Conservation (phyloP, 169 alveolate genomes). For the Theileria luwenshuni region DNA sequence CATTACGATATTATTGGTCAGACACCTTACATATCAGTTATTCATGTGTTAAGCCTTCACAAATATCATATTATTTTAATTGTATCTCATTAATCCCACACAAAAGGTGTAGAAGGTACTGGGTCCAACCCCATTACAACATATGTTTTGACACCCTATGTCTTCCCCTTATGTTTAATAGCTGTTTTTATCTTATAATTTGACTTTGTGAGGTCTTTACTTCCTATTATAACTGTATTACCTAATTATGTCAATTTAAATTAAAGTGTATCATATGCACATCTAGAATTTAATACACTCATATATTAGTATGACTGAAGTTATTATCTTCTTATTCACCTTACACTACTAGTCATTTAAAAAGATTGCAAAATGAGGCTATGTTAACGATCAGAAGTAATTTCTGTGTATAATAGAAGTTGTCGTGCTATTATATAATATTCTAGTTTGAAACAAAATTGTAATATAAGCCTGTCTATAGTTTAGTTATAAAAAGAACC, state of each 20-base stretch:
- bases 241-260: conserved; percentile 16
- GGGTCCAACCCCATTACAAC: conserved; percentile 25
- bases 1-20: not conserved
- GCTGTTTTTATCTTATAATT: not conserved
- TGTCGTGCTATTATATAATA: not conserved
- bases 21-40: conserved; percentile 15
- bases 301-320: not conserved
- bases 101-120: conserved; percentile 16
- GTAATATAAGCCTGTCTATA: not conserved
- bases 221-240: not conserved
- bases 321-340: not conserved
- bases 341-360: not conserved
- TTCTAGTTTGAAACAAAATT: not conserved
- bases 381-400: not conserved
- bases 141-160: conserved; percentile 19
- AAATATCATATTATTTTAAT: not conserved
- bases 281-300: conserved; percentile 3
- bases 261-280: conserved; percentile 32
- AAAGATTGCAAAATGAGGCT: not conserved
- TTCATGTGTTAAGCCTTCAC: not conserved
- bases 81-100: not conserved
- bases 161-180: not conserved
- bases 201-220: conserved; percentile 5
- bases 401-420: not conserved
- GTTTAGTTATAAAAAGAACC: too few species aligned